phyloP scores from a whole-genome alignment of 1,284 basidiomycete species.

The Phylloporus gajari region DNA sequence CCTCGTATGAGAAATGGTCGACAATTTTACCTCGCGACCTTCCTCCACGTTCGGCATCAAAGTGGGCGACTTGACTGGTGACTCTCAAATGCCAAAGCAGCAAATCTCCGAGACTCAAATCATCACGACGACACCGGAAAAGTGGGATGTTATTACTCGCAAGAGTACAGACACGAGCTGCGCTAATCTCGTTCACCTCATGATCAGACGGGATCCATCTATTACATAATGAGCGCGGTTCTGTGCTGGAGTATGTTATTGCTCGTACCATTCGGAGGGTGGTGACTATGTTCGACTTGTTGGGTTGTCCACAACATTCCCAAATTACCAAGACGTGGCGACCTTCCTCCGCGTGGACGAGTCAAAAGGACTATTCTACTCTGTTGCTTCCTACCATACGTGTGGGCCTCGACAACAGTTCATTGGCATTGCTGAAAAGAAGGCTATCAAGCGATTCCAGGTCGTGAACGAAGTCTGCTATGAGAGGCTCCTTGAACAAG shows the following conservation, averaged over 20 bases:
- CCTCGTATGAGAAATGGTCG: conserved; percentile 96
- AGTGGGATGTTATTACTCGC: conserved; percentile 99
- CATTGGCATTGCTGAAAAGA: conserved; percentile 98
- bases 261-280: conserved; percentile 92
- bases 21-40: conserved; percentile 90
- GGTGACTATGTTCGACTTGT: conserved; percentile 94
- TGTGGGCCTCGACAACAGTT: conserved; percentile 95
- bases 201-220: conserved; percentile 99
- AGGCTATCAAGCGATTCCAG: conserved; percentile 98
- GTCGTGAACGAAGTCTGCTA: conserved; percentile 99
- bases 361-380: conserved; percentile 95
- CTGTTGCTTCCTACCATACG: conserved; percentile 93
- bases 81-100: conserved; percentile 97
- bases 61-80: conserved; percentile 96
- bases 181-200: conserved; percentile 94
- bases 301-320: conserved; percentile 95
- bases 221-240: conserved; percentile 97
- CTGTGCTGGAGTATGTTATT: conserved; percentile 93
- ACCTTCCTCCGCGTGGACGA: conserved; percentile 96
- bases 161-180: conserved; percentile 98
- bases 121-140: conserved; percentile 99
- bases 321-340: conserved; percentile 99
- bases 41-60: conserved; percentile 80
- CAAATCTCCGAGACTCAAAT: conserved; percentile 98
- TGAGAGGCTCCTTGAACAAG: conserved; percentile 96